Evolutionary conservation across 441 rosid species (phyloP), one percentile per base, ranked within the genome.

Genomic region (Pelargonium cotyledonis): DNA sequence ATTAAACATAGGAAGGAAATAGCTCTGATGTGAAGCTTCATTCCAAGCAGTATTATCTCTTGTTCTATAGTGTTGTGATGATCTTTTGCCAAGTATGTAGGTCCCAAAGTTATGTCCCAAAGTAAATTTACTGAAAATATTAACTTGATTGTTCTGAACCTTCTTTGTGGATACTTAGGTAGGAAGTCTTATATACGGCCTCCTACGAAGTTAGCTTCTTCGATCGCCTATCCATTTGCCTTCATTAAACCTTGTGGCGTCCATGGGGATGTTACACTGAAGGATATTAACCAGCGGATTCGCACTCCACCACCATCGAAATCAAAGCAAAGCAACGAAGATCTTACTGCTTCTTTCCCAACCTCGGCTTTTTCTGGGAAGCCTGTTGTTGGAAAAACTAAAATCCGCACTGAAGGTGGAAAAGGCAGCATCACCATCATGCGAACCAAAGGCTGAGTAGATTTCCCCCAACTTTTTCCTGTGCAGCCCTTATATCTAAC

Each of bases 331-430:
- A 74, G 57, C 66, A 74, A 67, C 7, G 84, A 80, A 71, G 96
- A 94, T n/a, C n/a, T n/a, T n/a, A n/a, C n/a, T n/a, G n/a, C n/a
- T 77, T 85, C 78, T 2, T 89, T 81, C 66, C 98, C 89, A 0
- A 94, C 97, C 61, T 94, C 99, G 10, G 94, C 96, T 15, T 94
- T 94, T 77, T 94, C 97, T 4, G 99, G 99, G 79, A 91, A 94
- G 86, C 97, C 94, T 1, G 97, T 94, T 68, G 97, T 94, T 66
- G 97, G 91, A 31, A 89, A 87, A 84, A 91, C 97, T 43, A 94
- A 85, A 80, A 94, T 94, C 71, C 96, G 91, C 69, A 94, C 97
- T 0, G 96, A 94, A 82, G 97, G 97, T 66, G 97, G 99, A 62
- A 94, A 84, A 83, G 97, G 99, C 70, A 91, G 97, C 85, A 94